Evolutionary conservation across 2,329 filamentous ascomycete genomes (phyloP), one percentile per base, ranked within the genome.

Genomic region (Tolypocladium tundrense): DNA sequence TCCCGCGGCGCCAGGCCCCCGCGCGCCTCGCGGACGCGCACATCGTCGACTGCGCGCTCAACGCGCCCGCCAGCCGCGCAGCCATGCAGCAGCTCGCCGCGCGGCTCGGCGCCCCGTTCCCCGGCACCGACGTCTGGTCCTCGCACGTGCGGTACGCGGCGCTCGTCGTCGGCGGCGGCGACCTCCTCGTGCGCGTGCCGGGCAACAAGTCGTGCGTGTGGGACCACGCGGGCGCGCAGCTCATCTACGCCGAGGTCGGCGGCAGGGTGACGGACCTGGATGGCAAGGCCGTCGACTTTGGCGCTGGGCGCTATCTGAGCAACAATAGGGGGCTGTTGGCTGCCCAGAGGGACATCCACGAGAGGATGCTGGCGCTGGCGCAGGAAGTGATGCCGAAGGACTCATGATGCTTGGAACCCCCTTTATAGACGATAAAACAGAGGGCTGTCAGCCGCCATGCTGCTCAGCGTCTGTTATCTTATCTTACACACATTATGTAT

Each of bases 171-270:
- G 73, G 73, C 51, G 70, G 70, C 21, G 72, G 68, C 10, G 68
- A 73, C 60, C 58, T 72, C 35, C 67, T 71, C 54, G 58, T 75
- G 31, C 67, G 73, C 7, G 61, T 73, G 14, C 71, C 68, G 13
- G 56, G 54, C 8, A 58, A 62, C 21, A 61, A 60, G 41, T 69
- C 70, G 58, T 71, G 66, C 55, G 64, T 74, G 42, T 76, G 81
- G 81, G 81, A 84, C 60, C 81, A 84, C 60, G 81, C 81, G 0
- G 81, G 81, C 7, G 80, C 80, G 1, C 82, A 83, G 75, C 69
- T 84, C 58, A 70, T 84, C 37, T 79, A 82, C 57, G 76, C 79
- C 57, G 81, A 84, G 67, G 70, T 78, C 1, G 81, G 81, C 1
- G 81, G 81, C 24, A 72, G 69, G 58, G 72, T 84, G 52, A 82